Evolutionary conservation across 2,329 filamentous ascomycete species (phyloP), one percentile per base, ranked within the genome.

Genomic region (Penicillium sp.): DNA sequence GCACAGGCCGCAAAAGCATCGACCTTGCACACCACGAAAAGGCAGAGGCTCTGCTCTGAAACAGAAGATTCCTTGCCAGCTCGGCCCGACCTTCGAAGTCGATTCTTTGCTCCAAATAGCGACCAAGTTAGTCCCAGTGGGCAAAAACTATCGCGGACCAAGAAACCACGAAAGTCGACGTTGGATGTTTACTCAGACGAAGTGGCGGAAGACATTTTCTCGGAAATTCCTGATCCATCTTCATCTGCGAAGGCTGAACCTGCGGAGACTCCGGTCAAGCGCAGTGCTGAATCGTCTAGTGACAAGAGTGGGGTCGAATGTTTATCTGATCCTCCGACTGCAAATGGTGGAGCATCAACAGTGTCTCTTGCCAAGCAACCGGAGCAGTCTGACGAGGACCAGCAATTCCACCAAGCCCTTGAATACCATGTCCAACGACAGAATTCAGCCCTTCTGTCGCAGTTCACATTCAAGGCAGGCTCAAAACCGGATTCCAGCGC

Each of bases 161-260:
- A 68, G 45, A 69, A 67, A 49, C 56, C 60, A 14, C 70, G 68
- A 38, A 67, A 69, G 39, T 64, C 69, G 10, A 62, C 63, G 7
- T 60, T 77, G 40, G 69, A 67, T 16, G 69, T 78, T 4, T 78
- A 72, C 51, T 78, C 75, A 1, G 76, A 79, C 50, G 74, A 77
- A 47, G 65, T 70, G 4, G 64, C 74, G 17, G 72, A 76, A 44
- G 71, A 74, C 19, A 71, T 71, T 6, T 72, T 76, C 63, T 58
- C 69, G 3, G 65, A 62, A 36, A 57, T 76, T 26, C 62, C 68
- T 7, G 67, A 75, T 48, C 51, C 59, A 15, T 30, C 37, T 15
- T 30, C 37, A 0, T 25, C 39, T 8, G 25, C 11, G 25, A 27
- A 27, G 11, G 25, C 37, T 14, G 43, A 47, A 16, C 15, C 28